phyloP scores from a whole-genome alignment of 306 rosid species.

The Begonia fuchsioides region DNA sequence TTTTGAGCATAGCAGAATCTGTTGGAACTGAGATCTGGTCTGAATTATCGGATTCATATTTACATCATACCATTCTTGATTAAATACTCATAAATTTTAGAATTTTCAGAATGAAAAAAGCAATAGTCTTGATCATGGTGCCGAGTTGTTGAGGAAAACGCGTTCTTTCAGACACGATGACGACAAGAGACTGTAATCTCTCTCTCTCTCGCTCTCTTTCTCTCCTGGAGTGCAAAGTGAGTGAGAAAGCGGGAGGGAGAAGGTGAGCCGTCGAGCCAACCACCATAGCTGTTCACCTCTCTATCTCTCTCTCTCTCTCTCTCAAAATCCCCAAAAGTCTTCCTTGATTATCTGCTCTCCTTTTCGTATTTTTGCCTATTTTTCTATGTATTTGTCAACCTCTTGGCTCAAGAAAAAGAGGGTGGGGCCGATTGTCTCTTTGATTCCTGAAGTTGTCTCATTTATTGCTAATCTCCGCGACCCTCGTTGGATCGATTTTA shows the following conservation, averaged over 20 bases:
- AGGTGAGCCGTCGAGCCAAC: constrained; percentile 3
- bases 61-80: too few species aligned
- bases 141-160: too few species aligned
- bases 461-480: neutral
- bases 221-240: neutral
- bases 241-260: neutral
- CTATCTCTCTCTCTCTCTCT: neutral
- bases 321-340: neutral
- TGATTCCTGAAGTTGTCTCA: neutral
- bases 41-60: too few species aligned
- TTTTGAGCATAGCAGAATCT: too few species aligned
- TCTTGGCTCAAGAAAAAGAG: neutral
- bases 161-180: too few species aligned
- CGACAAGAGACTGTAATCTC: neutral
- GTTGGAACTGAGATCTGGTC: too few species aligned
- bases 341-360: neutral
- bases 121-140: too few species aligned
- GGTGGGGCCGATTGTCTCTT: too few species aligned
- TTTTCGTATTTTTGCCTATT: constrained; percentile 9
- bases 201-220: constrained; percentile 2
- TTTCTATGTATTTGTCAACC: constrained; percentile 19
- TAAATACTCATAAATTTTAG: too few species aligned
- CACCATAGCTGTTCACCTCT: constrained; percentile 21
- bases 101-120: too few species aligned
- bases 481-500: neutral